These are phyloP conservation scores for Eucalyptus sp. DNA, from an alignment of 345 rosid species.

Conservation along the genomic window DNA sequence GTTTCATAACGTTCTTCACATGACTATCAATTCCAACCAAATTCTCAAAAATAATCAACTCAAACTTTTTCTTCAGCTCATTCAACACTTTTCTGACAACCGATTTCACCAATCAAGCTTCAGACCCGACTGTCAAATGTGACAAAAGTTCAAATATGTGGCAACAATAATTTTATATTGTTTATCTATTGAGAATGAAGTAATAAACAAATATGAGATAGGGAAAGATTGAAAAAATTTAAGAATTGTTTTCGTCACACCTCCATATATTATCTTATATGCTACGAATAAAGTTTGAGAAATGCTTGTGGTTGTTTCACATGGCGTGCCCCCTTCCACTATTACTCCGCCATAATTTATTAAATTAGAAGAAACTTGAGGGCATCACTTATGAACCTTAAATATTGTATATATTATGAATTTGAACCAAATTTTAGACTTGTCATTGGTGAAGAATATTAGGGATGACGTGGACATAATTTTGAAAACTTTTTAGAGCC, in stretches of 20 bases:
- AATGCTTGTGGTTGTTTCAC: too few species aligned
- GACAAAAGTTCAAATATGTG: not conserved
- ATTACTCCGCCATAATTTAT: too few species aligned
- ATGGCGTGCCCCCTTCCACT: too few species aligned
- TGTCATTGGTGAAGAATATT: too few species aligned
- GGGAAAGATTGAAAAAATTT: not conserved
- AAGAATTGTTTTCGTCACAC: not conserved
- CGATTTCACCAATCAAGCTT: not conserved
- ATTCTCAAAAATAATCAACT: not conserved
- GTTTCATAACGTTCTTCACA: not conserved
- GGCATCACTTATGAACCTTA: too few species aligned
- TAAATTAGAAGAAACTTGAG: too few species aligned
- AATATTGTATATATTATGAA: too few species aligned
- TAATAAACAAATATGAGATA: not conserved
- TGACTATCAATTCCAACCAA: not conserved
- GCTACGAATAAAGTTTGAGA: too few species aligned
- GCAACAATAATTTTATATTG: not conserved
- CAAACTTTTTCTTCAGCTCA: not conserved
- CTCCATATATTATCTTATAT: not conserved
- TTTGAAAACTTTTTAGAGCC: too few species aligned
- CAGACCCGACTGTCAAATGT: not conserved
- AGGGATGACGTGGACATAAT: too few species aligned
- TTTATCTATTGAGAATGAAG: not conserved
- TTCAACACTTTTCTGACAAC: not conserved
- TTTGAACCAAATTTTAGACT: too few species aligned